A percentile compares a stretch with the other conserved stretches of the same genome.
Evolutionary conservation across 768 basidiomycete genomes (phyloP).

Genomic region (Podaxis sp.): DNA sequence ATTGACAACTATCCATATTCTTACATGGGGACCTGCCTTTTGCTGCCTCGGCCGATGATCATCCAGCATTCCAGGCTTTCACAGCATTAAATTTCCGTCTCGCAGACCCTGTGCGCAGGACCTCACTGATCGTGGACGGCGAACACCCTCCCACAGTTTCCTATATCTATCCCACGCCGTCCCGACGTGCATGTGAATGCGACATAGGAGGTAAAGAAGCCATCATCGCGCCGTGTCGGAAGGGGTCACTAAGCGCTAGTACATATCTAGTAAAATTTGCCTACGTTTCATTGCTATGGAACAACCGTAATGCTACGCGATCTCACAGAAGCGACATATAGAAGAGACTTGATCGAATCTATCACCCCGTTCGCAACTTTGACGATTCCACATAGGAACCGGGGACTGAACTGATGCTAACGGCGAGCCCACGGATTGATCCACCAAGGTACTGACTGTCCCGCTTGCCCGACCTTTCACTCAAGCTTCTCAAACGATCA

Average conservation of each 20-base stretch:
- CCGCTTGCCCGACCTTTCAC: neutral
- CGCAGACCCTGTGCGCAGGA: neutral
- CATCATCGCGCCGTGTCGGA: neutral
- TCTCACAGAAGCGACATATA: neutral
- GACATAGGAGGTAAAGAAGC: neutral
- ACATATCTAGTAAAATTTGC: slow-evolving; percentile 3
- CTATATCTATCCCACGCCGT: neutral
- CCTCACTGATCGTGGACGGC: neutral
- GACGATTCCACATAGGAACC: neutral
- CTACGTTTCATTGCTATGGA: slow-evolving; percentile 8
- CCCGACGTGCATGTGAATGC: neutral
- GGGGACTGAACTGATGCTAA: neutral
- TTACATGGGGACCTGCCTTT: neutral
- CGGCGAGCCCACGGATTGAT: neutral
- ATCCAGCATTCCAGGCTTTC: neutral
- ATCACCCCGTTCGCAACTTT: neutral
- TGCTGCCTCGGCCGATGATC: neutral
- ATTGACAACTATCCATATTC: neutral
- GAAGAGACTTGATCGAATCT: neutral
- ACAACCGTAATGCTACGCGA: neutral
- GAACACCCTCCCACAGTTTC: neutral
- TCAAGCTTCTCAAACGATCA: slow-evolving; percentile 13
- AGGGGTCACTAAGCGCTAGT: neutral
- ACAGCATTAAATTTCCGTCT: neutral
- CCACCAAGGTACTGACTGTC: neutral